phyloP scores from a whole-genome alignment of 2,329 filamentous ascomycete genomes.

The Claviceps sorghi region DNA sequence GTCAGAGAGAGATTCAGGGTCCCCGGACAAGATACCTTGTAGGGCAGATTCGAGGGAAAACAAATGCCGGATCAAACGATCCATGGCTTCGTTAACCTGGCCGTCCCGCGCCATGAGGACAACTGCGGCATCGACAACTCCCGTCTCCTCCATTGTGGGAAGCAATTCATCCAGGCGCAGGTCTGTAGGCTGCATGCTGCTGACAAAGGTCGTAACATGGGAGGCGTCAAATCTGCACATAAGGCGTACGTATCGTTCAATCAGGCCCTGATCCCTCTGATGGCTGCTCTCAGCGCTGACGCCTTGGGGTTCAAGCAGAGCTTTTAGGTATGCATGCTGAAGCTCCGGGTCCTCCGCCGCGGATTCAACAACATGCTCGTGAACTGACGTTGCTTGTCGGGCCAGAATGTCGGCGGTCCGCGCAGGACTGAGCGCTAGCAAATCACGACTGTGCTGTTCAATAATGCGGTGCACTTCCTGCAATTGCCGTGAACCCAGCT shows the following conservation, averaged over 20 bases:
- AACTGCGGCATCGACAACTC: constrained; percentile 84
- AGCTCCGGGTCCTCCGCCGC: constrained; percentile 44
- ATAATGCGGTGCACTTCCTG: constrained; percentile 57
- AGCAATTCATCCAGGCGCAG: constrained; percentile 67
- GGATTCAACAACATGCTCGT: constrained; percentile 49
- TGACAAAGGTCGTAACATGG: constrained; percentile 77
- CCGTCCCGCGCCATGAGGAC: constrained; percentile 83
- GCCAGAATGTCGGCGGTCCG: constrained; percentile 52
- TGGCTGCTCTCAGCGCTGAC: constrained; percentile 19
- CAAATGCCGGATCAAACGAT: constrained; percentile 68
- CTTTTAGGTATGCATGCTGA: constrained; percentile 63
- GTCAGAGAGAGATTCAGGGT: constrained; percentile 42
- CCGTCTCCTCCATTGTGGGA: constrained; percentile 75
- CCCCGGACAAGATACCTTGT: constrained; percentile 54
- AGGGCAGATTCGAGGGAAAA: constrained; percentile 66
- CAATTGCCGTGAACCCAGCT: constrained; percentile 53
- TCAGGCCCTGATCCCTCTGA: constrained; percentile 41
- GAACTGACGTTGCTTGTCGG: constrained; percentile 45
- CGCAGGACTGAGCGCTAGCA: constrained; percentile 53
- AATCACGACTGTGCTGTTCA: constrained; percentile 45
- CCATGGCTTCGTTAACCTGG: constrained; percentile 68
- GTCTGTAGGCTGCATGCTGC: constrained; percentile 59
- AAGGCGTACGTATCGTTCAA: constrained; percentile 75
- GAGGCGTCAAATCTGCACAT: constrained; percentile 76
- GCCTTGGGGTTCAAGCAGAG: constrained; percentile 52